Evolutionary conservation across 2,329 filamentous ascomycete species (phyloP), one percentile per base, ranked within the genome.

Genomic region (Penicillium sclerotiorum): DNA sequence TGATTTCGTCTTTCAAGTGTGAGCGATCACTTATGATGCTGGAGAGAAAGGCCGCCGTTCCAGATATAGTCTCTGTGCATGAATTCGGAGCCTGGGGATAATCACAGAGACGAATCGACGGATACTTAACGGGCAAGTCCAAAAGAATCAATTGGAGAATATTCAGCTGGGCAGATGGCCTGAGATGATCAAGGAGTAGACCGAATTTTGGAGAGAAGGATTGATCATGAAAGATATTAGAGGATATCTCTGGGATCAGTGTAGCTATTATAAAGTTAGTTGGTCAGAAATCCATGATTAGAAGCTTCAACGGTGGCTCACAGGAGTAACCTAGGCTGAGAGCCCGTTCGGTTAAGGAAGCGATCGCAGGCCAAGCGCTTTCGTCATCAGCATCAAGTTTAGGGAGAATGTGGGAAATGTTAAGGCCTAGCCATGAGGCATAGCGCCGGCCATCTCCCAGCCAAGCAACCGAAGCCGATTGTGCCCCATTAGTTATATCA

Each of bases 261-360:
- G 69, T 61, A 52, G 74, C 76, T 78, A 18, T 2, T 18, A 41
- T 2, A 36, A 22, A 25, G 30, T 64, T 51, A 66, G 57, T 30
- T 45, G 6, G n/a, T 20, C 7, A 35, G 21, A 22, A n/a, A 7
- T 22, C 6, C 2, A n/a, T 5, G 15, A 6, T 5, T 20, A 18
- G 33, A 9, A 9, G 17, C 15, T 36, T 13, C 22, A 17, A 23
- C 12, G 8, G 13, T 38, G 8, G 8, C 30, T 65, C 76, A 88
- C 89, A 86, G 45, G 80, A 75, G 69, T 94, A 90, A 2, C 89
- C 90, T 23, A 96, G 69, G 23, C 81, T 85, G 50, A 93, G 73
- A 1, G 83, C 77, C 54, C 86, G 85, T 3, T 81, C 75, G 17
- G 76, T 70, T 6, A 85, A 59, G 38, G 77, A 74, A 33, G 73